phyloP scores from a whole-genome alignment of 2,329 filamentous ascomycete genomes.

The Amphichorda felina region DNA sequence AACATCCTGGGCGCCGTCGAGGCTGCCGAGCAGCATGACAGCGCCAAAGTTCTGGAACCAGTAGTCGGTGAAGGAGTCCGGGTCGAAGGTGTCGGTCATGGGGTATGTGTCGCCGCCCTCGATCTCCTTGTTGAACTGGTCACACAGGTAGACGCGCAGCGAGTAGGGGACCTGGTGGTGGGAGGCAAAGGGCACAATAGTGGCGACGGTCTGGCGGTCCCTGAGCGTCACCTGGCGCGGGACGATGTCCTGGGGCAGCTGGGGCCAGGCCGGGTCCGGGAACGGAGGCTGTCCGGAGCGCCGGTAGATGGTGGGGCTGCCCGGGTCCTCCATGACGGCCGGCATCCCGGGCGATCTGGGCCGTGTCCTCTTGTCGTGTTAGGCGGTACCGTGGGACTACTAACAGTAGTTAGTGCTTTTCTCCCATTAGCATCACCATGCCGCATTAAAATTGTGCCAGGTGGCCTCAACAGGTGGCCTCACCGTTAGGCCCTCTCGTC shows the following conservation, averaged over 20 bases:
- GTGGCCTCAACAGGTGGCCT: too few relatives aligned
- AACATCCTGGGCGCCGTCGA: constrained; percentile 49
- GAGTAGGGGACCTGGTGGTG: constrained; percentile 63
- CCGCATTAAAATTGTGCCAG: too few relatives aligned
- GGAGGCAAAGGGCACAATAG: constrained; percentile 73
- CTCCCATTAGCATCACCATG: too few relatives aligned
- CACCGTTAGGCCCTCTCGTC: too few relatives aligned
- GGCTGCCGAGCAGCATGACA: constrained; percentile 73
- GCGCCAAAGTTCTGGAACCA: constrained; percentile 90
- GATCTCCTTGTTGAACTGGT: constrained; percentile 82
- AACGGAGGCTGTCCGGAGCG: constrained; percentile 55
- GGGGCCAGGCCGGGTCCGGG: constrained; percentile 44
- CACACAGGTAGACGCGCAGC: constrained; percentile 65
- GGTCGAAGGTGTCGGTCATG: constrained; percentile 64
- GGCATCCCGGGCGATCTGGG: constrained; percentile 42
- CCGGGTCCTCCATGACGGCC: constrained; percentile 68
- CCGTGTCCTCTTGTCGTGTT: background rate
- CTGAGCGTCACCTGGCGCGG: constrained; percentile 72
- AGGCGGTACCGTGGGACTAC: too few relatives aligned
- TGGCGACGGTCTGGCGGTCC: constrained; percentile 74
- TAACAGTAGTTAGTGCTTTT: too few relatives aligned
- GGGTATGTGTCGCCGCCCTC: constrained; percentile 88
- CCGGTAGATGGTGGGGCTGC: constrained; percentile 57
- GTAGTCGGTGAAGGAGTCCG: constrained; percentile 67
- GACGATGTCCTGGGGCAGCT: constrained; percentile 55